Percentiles rank a stretch among this genome's conserved stretches.
Conservation (phyloP, 129 eudicot species). For the Calendula officinalis region DNA sequence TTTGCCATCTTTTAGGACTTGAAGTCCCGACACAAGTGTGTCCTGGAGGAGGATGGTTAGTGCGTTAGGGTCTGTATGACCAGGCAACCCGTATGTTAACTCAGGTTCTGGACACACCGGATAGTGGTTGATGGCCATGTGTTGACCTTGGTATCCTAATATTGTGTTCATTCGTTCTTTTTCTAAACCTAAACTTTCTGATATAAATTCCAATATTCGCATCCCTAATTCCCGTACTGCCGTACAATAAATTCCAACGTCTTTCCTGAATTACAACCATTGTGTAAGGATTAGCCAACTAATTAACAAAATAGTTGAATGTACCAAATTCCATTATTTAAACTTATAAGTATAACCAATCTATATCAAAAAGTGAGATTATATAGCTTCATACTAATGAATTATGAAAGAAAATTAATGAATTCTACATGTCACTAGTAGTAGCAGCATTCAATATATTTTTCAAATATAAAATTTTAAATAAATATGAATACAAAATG, state of each 20-base stretch:
- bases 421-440: too few species aligned
- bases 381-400: too few species aligned
- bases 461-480: neutral
- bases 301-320: neutral
- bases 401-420: too few species aligned
- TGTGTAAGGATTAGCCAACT: neutral
- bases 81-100: conserved; percentile 78
- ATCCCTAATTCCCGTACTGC: conserved; percentile 62
- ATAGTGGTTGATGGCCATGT: conserved; percentile 81
- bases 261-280: conserved; percentile 15
- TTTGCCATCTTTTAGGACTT: conserved; percentile 68
- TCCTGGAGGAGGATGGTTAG: conserved; percentile 89
- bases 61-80: conserved; percentile 81
- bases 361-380: too few species aligned
- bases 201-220: conserved; percentile 53
- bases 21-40: conserved; percentile 63
- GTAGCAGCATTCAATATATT: too few species aligned
- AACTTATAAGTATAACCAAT: too few species aligned
- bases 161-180: conserved; percentile 41
- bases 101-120: conserved; percentile 86
- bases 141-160: conserved; percentile 78
- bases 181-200: conserved; percentile 68
- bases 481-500: neutral
- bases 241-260: conserved; percentile 39
- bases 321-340: too few species aligned